A percentile compares a stretch with the other conserved stretches of the same genome.
phyloP scores from a whole-genome alignment of 2,329 filamentous ascomycete genomes.

The Penicillium oxalicum region DNA sequence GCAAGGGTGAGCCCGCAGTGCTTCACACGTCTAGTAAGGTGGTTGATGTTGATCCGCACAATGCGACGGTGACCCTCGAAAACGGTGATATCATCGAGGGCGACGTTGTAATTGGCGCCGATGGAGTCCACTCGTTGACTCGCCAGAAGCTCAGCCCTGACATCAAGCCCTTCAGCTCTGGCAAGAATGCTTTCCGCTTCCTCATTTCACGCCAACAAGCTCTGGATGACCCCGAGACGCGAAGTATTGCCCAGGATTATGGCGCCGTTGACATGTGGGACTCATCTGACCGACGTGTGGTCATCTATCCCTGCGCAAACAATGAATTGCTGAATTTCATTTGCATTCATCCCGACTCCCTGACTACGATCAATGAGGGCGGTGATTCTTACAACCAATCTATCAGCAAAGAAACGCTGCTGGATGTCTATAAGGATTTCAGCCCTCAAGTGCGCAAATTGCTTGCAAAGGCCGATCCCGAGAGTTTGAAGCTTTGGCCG shows the following conservation, averaged over 20 bases:
- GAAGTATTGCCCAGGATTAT: constrained; percentile 31
- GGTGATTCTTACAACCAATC: constrained; percentile 30
- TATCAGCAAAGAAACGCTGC: constrained; percentile 20
- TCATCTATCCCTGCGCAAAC: constrained; percentile 45
- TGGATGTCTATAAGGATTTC: constrained; percentile 36
- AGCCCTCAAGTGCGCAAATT: constrained; percentile 35
- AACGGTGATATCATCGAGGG: constrained; percentile 41
- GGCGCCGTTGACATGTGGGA: constrained; percentile 43
- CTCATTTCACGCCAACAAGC: constrained; percentile 45
- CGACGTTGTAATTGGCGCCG: constrained; percentile 51
- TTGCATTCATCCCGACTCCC: constrained; percentile 44
- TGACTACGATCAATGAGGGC: constrained; percentile 35
- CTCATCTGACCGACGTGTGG: constrained; percentile 39
- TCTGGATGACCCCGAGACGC: constrained; percentile 36
- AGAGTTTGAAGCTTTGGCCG: constrained; percentile 52
- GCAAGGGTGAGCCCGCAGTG: constrained; percentile 35
- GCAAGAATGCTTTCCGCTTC: constrained; percentile 55
- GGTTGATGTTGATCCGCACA: constrained; percentile 38
- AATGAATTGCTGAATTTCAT: constrained; percentile 49
- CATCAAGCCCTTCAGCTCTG: constrained; percentile 41
- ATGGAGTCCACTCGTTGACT: constrained; percentile 44
- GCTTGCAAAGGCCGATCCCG: constrained; percentile 38
- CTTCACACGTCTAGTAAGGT: constrained; percentile 44
- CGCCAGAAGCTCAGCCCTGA: constrained; percentile 24
- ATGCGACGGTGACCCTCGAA: constrained; percentile 42